Base-by-base conservation (phyloP, 306 rosid genomes). In the Pyrus bretschneideri region DNA sequence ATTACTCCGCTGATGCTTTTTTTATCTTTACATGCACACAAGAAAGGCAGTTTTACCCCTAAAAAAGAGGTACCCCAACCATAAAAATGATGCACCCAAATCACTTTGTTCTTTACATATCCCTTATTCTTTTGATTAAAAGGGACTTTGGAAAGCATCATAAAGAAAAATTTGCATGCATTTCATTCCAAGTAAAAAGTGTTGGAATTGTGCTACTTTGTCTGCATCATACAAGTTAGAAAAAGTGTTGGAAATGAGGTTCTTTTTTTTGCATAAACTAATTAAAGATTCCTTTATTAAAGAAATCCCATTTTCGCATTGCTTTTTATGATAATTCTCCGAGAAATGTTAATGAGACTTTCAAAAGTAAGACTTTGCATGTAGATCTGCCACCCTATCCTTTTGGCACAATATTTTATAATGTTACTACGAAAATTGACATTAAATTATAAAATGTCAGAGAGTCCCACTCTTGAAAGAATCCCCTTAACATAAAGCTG, bases 181-280 rank as follows among this genome's bases (percentile, higher is more conserved):
- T 81, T 82, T 33, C 38, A 33, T 33, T 72, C 44, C 18, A 62
- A 80, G 78, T 55, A 66, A 77, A 59, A 73, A 82, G 79, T 69
- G 77, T 70, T 78, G 80, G 82, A 87, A 72, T 38, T 73, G 73
- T 81, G 88, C 66, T 76, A 70, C 72, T 87, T 84, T 87, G 89
- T 89, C 88, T 52, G 19, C 78, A 85, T 85, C 81, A 77, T 69
- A 81, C 72, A 79, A 86, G 44, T 77, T 72, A 57, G 79, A 40
- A 77, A 78, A 78, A 76, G 84, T 77, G 82, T 73, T 79, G 86
- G 82, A 85, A 83, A 80, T 73, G 85, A 72, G 83, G 52, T 71
- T 59, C 62, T 60, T 67, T 73, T 85, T 85, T 85, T 84, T 78
- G 49, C 83, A 82, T 82, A 67, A 76, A 82, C n/a, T 42, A 80